Evolutionary conservation across 2,329 filamentous ascomycete genomes (phyloP), one percentile per base, ranked within the genome.

Genomic region (Xylaria polymorpha): DNA sequence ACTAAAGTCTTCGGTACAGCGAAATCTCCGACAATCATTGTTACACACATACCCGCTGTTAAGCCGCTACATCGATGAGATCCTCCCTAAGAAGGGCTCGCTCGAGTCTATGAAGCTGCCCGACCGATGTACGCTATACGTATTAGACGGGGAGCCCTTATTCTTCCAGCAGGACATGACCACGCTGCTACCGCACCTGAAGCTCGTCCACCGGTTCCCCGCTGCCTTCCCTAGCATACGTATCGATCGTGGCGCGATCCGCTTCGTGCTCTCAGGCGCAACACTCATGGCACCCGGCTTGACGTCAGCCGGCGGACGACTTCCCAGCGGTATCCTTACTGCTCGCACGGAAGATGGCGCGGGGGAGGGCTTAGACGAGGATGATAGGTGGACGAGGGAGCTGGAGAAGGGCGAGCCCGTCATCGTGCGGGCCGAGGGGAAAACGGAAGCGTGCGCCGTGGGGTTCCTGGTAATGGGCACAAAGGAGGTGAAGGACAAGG

Each of bases 281-380:
- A 94, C 95, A 15, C 90, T 99, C 71, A 99, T 99, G 96, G 95
- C 94, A 1, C 96, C 96, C 0, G 96, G 96, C 0, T 81, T 99
- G 75, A 99, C 96, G 35, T 94, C 90, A 22, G 82, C 90, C 0
- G 96, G 96, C 0, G 96, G 96, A 0, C 81, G 92, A 57, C 81
- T 99, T 76, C 96, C 96, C 83, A 88, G 71, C 56, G 75, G 75
- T 1, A 67, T 64, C 1, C 37, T 63, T 1, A 66, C 71, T 2
- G 56, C n/a, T 1, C 68, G 68, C 1, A 81, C 83, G 4, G 80
- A 80, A 8, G 79, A 72, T 8, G 70, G 72, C 9, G 72, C 73
- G n/a, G 69, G 68, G 9, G 72, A 72, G 62, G 69, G 60, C 4
- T 67, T 71, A 29, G 74, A 73, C 8, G 74, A 75, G 37, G 64